Percentiles rank a stretch among this genome's conserved stretches.
Evolutionary conservation across 257 asterid genomes (phyloP).

Genomic region (Solanum etuberosum): DNA sequence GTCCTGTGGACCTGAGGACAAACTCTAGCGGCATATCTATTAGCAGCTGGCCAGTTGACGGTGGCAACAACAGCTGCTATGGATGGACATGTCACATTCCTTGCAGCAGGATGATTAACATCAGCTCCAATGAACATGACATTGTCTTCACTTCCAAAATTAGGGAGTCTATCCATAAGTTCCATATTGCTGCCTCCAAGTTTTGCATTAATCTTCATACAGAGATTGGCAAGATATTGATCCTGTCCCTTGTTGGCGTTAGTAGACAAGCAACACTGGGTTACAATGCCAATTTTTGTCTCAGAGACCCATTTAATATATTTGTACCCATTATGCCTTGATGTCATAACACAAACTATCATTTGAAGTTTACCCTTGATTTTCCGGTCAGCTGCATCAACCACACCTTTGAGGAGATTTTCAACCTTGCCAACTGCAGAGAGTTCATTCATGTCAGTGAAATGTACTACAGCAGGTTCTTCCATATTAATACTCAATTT

Average conservation of each 20-base stretch:
- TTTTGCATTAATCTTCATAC: conserved; percentile 66
- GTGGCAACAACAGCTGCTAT: conserved; percentile 80
- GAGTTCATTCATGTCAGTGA: conserved; percentile 20
- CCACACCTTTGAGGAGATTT: conserved; percentile 15
- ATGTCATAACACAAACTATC: conserved; percentile 49
- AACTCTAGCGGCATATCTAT: conserved; percentile 55
- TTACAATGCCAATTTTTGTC: conserved; percentile 44
- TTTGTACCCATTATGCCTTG: conserved; percentile 40
- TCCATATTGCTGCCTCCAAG: conserved; percentile 68
- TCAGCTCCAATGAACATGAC: conserved; percentile 87
- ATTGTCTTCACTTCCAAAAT: conserved; percentile 22
- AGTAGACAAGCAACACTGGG: conserved; percentile 41
- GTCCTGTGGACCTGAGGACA: conserved; percentile 49
- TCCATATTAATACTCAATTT: conserved; percentile 36
- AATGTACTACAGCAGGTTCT: conserved; percentile 13
- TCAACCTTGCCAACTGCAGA: conserved; percentile 16
- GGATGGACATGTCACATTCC: conserved; percentile 42
- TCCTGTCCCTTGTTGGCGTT: conserved; percentile 28
- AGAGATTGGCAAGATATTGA: conserved; percentile 48
- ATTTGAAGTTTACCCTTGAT: conserved; percentile 28
- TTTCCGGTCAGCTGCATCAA: conserved; percentile 1
- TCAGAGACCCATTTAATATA: conserved; percentile 55
- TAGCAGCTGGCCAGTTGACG: conserved; percentile 65
- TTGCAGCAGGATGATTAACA: conserved; percentile 65
- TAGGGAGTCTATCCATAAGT: conserved; percentile 28